Evolutionary conservation across 2,329 filamentous ascomycete genomes (phyloP).

Genomic region (Nemania serpens): DNA sequence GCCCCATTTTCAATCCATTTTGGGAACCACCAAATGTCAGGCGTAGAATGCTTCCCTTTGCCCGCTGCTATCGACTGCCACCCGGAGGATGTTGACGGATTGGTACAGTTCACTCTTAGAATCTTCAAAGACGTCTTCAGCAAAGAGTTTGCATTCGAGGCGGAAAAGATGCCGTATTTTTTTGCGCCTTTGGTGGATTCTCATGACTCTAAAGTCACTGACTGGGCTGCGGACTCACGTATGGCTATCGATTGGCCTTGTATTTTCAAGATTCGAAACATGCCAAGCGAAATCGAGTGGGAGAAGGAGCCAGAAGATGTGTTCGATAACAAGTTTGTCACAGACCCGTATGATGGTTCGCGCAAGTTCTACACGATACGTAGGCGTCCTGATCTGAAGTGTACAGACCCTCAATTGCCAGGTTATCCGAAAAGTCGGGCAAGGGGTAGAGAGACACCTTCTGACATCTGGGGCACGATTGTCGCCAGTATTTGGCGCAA

Average conservation of each 20-base stretch:
- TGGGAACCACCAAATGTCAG: slow-evolving; percentile 63
- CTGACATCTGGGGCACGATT: slow-evolving; percentile 81
- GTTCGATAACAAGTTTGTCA: slow-evolving; percentile 58
- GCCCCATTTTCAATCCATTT: slow-evolving; percentile 75
- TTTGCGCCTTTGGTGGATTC: slow-evolving; percentile 61
- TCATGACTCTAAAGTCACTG: slow-evolving; percentile 52
- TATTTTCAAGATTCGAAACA: slow-evolving; percentile 48
- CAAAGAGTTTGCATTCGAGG: slow-evolving; percentile 73
- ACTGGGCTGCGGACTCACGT: slow-evolving; percentile 54
- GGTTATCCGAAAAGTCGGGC: slow-evolving; percentile 53
- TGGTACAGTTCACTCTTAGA: slow-evolving; percentile 76
- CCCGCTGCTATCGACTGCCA: slow-evolving; percentile 49
- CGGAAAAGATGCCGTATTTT: slow-evolving; percentile 78
- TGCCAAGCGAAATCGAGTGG: slow-evolving; percentile 44
- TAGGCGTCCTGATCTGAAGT: slow-evolving; percentile 62
- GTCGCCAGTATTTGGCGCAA: slow-evolving; percentile 77
- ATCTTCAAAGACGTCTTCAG: slow-evolving; percentile 87
- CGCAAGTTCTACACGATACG: slow-evolving; percentile 62
- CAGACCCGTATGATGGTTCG: slow-evolving; percentile 65
- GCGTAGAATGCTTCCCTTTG: slow-evolving; percentile 57
- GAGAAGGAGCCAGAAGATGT: slow-evolving; percentile 53
- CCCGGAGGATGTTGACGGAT: slow-evolving; percentile 50
- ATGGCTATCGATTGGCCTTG: slow-evolving; percentile 65
- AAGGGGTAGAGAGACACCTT: slow-evolving; percentile 41
- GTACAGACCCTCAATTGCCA: slow-evolving; percentile 67